Percentiles rank a stretch among this genome's conserved stretches.
phyloP scores from a whole-genome alignment of 23 red algal species.

The Gracilaria gracilis region DNA sequence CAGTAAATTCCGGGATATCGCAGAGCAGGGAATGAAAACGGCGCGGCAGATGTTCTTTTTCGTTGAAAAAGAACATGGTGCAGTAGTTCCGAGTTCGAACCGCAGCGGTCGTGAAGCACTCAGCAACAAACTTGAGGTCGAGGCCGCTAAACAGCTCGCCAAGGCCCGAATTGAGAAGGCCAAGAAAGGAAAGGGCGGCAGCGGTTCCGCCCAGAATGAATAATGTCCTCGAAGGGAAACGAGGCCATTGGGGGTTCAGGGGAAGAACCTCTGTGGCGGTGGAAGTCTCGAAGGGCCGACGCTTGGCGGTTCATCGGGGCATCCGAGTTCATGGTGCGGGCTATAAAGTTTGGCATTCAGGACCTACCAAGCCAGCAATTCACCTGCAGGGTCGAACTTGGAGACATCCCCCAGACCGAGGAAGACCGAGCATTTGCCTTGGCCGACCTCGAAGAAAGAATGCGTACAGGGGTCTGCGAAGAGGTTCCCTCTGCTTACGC shows the following conservation, averaged over 20 bases:
- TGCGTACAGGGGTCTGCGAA: constrained; percentile 29
- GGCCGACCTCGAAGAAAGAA: constrained; percentile 11
- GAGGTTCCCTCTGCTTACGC: background rate
- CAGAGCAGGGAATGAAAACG: no score
- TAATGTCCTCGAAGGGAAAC: no score
- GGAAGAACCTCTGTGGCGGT: constrained; percentile 17
- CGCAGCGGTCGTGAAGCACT: background rate
- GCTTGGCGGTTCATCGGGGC: constrained; percentile 12
- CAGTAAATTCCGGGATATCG: no score
- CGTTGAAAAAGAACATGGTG: background rate
- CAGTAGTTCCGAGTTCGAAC: background rate
- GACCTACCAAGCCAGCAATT: constrained; percentile 34
- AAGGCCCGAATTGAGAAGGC: constrained; percentile 19
- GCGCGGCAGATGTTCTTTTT: no score
- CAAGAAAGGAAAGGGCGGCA: background rate
- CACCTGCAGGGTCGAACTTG: background rate
- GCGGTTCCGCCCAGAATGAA: no score
- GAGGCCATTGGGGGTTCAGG: background rate
- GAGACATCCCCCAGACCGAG: constrained; percentile 10
- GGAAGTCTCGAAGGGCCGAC: background rate
- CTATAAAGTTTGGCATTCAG: constrained; percentile 3
- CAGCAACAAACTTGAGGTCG: background rate
- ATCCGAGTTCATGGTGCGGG: constrained; percentile 23
- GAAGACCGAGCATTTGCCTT: constrained; percentile 19
- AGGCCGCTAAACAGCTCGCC: constrained; percentile 16